Evolutionary conservation across 1,284 basidiomycete genomes (phyloP).

Genomic region (Sphagnurus paluster): DNA sequence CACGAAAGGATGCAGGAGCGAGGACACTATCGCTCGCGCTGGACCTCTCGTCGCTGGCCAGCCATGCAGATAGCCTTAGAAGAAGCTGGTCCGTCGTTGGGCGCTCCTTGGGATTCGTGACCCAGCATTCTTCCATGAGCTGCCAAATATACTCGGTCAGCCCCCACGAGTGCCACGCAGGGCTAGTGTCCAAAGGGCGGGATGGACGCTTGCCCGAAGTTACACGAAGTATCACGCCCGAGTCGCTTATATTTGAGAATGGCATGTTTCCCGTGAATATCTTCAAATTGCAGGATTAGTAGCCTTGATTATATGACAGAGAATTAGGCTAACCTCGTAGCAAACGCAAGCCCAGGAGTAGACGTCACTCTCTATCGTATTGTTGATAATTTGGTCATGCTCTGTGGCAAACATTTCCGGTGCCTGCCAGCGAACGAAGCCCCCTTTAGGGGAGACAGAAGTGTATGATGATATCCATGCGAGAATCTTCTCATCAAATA

Average conservation of each 20-base stretch:
- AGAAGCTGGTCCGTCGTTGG: neutral
- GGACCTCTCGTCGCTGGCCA: neutral
- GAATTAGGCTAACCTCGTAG: slow-evolving; percentile 8
- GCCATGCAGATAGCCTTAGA: too few species aligned
- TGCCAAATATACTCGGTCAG: slow-evolving; percentile 5
- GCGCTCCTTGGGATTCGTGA: neutral
- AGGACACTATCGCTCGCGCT: neutral
- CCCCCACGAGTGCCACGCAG: slow-evolving; percentile 4
- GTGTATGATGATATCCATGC: slow-evolving; percentile 7
- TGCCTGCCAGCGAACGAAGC: slow-evolving; percentile 17
- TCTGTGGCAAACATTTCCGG: slow-evolving; percentile 17
- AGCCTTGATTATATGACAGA: neutral
- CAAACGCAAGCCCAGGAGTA: slow-evolving; percentile 19
- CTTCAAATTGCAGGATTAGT: neutral
- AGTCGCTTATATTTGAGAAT: slow-evolving; percentile 7
- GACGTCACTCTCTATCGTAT: slow-evolving; percentile 17
- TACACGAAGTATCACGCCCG: slow-evolving; percentile 7
- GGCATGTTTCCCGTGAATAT: slow-evolving; percentile 13
- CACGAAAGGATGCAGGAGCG: neutral
- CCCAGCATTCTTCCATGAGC: slow-evolving; percentile 7
- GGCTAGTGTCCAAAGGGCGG: slow-evolving; percentile 1
- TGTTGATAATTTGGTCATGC: neutral
- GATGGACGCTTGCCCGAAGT: slow-evolving; percentile 8
- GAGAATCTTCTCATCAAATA: slow-evolving; percentile 4
- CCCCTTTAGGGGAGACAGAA: slow-evolving; percentile 7